These are phyloP conservation scores for Mucor sp. DNA, from an alignment of 371 early-diverging fungal genomes.

Conservation along the genomic window DNA sequence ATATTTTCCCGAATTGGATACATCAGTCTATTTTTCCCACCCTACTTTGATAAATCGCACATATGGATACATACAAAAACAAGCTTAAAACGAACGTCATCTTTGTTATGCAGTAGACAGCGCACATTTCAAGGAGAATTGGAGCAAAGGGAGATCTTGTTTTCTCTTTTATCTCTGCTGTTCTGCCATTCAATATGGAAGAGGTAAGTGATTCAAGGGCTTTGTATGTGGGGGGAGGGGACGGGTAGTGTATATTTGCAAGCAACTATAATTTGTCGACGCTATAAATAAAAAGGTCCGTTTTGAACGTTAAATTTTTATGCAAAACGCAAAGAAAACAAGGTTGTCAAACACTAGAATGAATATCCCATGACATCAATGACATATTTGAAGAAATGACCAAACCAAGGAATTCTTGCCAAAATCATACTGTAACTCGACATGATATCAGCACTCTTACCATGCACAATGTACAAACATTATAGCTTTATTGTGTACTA, in stretches of 20 bases:
- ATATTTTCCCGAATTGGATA: conserved; percentile 1
- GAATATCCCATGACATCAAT: neutral
- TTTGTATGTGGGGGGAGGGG: neutral
- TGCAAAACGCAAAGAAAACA: neutral
- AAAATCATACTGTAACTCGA: neutral
- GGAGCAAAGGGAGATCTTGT: neutral
- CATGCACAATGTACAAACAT: neutral
- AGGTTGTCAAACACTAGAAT: neutral
- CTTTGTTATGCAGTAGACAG: neutral
- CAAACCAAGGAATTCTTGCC: neutral
- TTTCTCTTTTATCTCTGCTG: neutral
- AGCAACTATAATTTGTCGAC: neutral
- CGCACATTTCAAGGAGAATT: neutral
- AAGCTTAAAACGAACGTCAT: neutral
- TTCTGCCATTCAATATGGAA: neutral
- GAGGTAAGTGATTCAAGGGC: neutral
- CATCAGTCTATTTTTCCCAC: conserved; percentile 2
- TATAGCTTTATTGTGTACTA: neutral
- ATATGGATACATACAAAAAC: neutral
- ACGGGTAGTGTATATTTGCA: neutral
- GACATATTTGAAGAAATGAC: neutral
- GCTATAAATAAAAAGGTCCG: neutral
- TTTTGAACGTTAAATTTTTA: neutral
- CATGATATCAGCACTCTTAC: neutral
- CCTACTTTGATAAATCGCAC: neutral